Evolutionary conservation across 371 early-diverging fungal genomes (phyloP).

Genomic region (Lichtheimia hyalospora): DNA sequence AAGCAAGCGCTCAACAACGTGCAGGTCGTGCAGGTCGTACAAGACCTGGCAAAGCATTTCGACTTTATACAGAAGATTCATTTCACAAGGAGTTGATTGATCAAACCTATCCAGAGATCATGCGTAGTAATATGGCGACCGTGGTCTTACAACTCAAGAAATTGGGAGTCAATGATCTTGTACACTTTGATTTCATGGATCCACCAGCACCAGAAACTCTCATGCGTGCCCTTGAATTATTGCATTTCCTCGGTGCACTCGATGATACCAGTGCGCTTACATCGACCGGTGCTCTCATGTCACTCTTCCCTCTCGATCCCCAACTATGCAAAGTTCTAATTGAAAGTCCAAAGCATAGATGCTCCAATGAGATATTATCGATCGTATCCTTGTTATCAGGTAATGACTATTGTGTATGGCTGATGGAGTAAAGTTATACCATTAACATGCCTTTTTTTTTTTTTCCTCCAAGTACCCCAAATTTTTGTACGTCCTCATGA

Average conservation of each 20-base stretch:
- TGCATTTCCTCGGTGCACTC: conserved; percentile 86
- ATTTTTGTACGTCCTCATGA: conserved; percentile 91
- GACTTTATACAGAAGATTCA: conserved; percentile 88
- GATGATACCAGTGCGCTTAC: conserved; percentile 88
- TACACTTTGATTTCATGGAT: conserved; percentile 94
- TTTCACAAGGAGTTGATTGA: conserved; percentile 79
- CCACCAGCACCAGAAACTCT: conserved; percentile 90
- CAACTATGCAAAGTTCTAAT: conserved; percentile 85
- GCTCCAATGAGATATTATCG: conserved; percentile 90
- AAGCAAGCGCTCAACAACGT: conserved; percentile 83
- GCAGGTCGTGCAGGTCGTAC: conserved; percentile 93
- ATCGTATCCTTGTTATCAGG: conserved; percentile 88
- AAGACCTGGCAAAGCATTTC: conserved; percentile 90
- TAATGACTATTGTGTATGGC: conserved; percentile 5
- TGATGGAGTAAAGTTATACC: too few species aligned
- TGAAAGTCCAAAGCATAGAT: conserved; percentile 76
- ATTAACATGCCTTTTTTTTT: neutral
- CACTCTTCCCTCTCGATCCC: conserved; percentile 92
- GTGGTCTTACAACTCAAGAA: conserved; percentile 87
- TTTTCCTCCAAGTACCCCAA: conserved; percentile 78
- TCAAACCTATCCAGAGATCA: conserved; percentile 90
- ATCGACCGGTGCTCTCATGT: conserved; percentile 74
- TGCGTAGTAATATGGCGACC: conserved; percentile 80
- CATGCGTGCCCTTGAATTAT: conserved; percentile 87
- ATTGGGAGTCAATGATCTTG: conserved; percentile 85